Base-by-base conservation (phyloP, 805 yeast species). In the Metschnikowia amazonensis region DNA sequence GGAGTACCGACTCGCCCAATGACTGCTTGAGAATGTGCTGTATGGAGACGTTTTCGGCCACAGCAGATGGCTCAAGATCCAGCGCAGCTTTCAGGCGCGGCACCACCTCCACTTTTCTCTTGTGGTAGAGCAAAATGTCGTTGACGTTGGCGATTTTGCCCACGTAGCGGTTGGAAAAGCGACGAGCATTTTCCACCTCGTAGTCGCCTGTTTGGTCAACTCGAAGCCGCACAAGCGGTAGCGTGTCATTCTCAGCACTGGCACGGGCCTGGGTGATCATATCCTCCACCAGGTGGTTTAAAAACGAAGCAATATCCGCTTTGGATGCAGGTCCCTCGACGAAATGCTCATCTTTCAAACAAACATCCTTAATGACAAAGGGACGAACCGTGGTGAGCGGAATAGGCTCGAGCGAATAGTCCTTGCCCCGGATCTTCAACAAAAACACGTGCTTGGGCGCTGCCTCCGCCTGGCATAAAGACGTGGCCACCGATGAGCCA, bases 401-500 rank as follows among this genome's bases (percentile, higher is more conserved):
- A 9, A 89, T 74, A 5, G 84, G 76, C 52, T 84, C 83, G 21
- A 85, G 44, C 1, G 76, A 63, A 54, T 78, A 80, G 36, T 79
- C 70, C 33, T 69, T 72, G 2, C 80, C 82, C n/a, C 77, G 72
- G 16, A 92, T 69, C 37, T 79, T 80, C 49, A 94, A 53, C 2
- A 94, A 70, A 45, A 85, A 90, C 0, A 82, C 90, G 60, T 81
- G 76, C 60, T 94, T 94, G 28, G 75, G 79, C 13, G 79, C 73
- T 0, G 88, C 77, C 60, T 94, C 99, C 9, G 92, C 95, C 43
- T 86, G 94, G 48, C 86, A 79, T 20, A 94, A 69, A 2, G 96
- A 83, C 0, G 99, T 94, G 0, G 96, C 97, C 14, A 94, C 86
- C 0, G 96, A 86, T 1, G 96, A 87, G 0, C 99, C 99, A 0